These are phyloP conservation scores for Botryobasidium botryosum DNA, from an alignment of 768 basidiomycete species.

Conservation along the genomic window DNA sequence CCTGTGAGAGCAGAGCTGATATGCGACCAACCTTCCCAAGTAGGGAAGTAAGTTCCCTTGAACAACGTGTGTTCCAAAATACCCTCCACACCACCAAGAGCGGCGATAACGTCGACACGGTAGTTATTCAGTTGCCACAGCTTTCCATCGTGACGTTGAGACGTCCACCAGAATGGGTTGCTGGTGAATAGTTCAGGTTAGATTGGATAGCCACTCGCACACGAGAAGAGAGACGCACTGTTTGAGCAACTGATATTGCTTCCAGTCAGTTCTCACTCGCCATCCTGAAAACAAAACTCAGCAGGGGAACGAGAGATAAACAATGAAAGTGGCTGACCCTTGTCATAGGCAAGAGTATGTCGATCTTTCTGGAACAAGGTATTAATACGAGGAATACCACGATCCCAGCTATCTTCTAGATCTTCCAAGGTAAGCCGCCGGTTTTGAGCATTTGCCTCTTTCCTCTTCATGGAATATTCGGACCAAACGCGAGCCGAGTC, in stretches of 20 bases:
- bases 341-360: conserved; percentile 94
- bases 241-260: conserved; percentile 87
- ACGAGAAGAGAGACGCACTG: conserved; percentile 35
- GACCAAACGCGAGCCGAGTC: conserved; percentile 99
- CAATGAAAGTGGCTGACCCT: conserved; percentile 59
- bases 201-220: conserved; percentile 3
- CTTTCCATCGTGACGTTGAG: conserved; percentile 90
- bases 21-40: conserved; percentile 64
- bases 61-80: conserved; percentile 95
- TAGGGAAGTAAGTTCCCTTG: conserved; percentile 95
- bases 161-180: conserved; percentile 99
- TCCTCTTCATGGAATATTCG: conserved; percentile 98
- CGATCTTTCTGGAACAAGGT: conserved; percentile 98
- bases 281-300: conserved; percentile 3
- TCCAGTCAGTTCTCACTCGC: conserved; percentile 89
- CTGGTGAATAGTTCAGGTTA: conserved; percentile 23
- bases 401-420: conserved; percentile 96
- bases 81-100: conserved; percentile 88
- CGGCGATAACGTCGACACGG: conserved; percentile 97
- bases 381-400: conserved; percentile 96
- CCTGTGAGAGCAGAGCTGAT: not conserved
- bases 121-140: conserved; percentile 97
- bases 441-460: conserved; percentile 98
- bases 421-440: conserved; percentile 93
- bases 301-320: not conserved